Evolutionary conservation across 495 filamentous ascomycete species (phyloP).

Genomic region (Penicillium flavigenum): DNA sequence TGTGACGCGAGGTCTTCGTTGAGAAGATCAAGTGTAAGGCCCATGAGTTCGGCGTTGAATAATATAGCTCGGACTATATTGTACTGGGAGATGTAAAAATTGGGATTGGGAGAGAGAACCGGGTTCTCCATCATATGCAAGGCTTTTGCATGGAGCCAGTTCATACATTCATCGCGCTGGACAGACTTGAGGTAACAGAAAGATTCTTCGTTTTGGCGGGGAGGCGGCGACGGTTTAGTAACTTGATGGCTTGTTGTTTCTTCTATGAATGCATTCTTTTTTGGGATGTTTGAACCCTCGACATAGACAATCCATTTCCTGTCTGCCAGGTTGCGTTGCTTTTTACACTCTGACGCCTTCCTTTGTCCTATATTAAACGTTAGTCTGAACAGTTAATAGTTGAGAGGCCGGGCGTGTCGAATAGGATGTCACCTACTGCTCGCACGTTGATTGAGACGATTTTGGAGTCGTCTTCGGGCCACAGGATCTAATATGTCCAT

Average conservation of each 20-base stretch:
- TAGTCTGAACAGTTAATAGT: too few relatives aligned
- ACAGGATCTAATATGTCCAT: slow-evolving; percentile 12
- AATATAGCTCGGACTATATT: slow-evolving; percentile 20
- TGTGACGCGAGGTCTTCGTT: slow-evolving; percentile 25
- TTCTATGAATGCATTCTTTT: not conserved
- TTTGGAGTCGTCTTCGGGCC: slow-evolving; percentile 22
- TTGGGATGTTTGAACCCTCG: slow-evolving; percentile 1
- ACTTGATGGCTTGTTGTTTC: not conserved
- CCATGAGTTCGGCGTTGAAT: slow-evolving; percentile 22
- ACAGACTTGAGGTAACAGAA: not conserved
- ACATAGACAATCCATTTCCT: slow-evolving; percentile 25
- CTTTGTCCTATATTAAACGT: slow-evolving; percentile 15
- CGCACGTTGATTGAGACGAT: slow-evolving; percentile 29
- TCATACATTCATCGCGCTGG: not conserved
- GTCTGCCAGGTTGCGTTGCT: not conserved
- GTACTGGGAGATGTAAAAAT: slow-evolving; percentile 13
- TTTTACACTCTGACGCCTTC: slow-evolving; percentile 12
- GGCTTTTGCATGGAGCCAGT: not conserved
- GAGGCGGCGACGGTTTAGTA: not conserved
- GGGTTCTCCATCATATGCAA: not conserved
- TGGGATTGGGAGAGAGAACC: not conserved
- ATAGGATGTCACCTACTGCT: slow-evolving; percentile 19
- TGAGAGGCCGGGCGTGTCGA: not conserved
- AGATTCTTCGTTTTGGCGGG: not conserved
- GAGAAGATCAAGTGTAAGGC: slow-evolving; percentile 16